Evolutionary conservation across 805 yeast species (phyloP), one percentile per base, ranked within the genome.

Genomic region (Yarrowia alimentaria): DNA sequence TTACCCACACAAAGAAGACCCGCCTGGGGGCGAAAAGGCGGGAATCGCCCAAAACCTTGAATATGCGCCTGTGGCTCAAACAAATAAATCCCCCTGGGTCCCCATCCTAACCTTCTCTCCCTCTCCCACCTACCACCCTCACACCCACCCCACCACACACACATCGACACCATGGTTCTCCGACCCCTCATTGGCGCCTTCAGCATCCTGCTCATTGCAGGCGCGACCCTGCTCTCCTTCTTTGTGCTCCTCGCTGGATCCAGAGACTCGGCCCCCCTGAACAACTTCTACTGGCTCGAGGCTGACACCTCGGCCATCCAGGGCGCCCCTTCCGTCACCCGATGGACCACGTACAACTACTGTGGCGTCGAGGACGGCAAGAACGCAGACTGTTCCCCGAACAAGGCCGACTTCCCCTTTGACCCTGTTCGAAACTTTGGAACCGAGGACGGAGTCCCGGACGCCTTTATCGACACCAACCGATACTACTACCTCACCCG

Each of bases 311-410:
- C 76, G 4, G 68, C 64, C 31, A 77, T 82, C 53, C 60, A 66
- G 14, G 63, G 68, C 33, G 66, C 68, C 12, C 73, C 57, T 64
- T 68, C 52, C 68, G 62, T 66, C 12, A 71, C 87, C 3, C 79
- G 90, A 60, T 90, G 96, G 96, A 84, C 90, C 9, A 78, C 78
- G 66, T 90, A 91, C 76, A 81, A 83, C 56, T 72, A 74, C 45
- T 76, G 81, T 60, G 72, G 75, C 56, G 75, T 73, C 21, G 61
- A 60, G 12, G 73, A 75, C 56, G 76, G 77, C 51, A 56, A 62
- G 33, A 73, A 79, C 65, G 35, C 58, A 21, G 62, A 72, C 57
- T 88, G 88, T 68, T 65, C 79, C 34, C 53, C 65, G 16, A 75
- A 75, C 61, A 63, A 66, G 37, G 84, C 96, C 14, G 97, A 86